Percentiles rank a stretch among this genome's conserved stretches.
Conservation (phyloP, 2,329 filamentous ascomycete species). For the Pyrenochaeta sp. region DNA sequence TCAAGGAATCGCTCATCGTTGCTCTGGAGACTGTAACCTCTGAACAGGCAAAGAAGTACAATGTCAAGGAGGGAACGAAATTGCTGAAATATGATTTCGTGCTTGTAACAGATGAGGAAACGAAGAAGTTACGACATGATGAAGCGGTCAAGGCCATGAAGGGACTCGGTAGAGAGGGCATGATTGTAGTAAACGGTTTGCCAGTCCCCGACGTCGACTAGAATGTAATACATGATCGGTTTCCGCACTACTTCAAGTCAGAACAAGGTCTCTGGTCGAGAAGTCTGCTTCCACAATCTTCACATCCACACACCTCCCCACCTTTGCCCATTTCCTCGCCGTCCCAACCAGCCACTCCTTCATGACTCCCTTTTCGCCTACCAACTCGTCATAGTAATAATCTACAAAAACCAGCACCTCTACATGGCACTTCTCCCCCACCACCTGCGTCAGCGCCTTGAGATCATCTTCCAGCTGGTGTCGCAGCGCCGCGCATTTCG, state of each 20-base stretch:
- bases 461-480: constrained; percentile 3
- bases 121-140: constrained; percentile 69
- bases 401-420: background rate
- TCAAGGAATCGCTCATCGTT: constrained; percentile 76
- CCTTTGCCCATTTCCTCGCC: background rate
- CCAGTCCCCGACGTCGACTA: constrained; percentile 75
- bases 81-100: constrained; percentile 80
- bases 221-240: background rate
- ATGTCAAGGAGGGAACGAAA: constrained; percentile 69
- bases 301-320: background rate
- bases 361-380: background rate
- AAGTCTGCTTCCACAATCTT: background rate
- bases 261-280: no score
- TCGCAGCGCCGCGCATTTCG: constrained; percentile 1
- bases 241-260: no score
- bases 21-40: constrained; percentile 36
- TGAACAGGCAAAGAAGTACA: constrained; percentile 54
- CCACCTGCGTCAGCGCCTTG: background rate
- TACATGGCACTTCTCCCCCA: background rate
- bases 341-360: background rate
- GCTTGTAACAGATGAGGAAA: constrained; percentile 75
- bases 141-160: constrained; percentile 73
- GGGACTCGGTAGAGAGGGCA: constrained; percentile 68
- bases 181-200: constrained; percentile 79
- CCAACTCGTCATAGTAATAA: background rate